These are phyloP conservation scores for Ceratocystis albifundus DNA, from an alignment of 2,329 filamentous ascomycete genomes.

Conservation along the genomic window DNA sequence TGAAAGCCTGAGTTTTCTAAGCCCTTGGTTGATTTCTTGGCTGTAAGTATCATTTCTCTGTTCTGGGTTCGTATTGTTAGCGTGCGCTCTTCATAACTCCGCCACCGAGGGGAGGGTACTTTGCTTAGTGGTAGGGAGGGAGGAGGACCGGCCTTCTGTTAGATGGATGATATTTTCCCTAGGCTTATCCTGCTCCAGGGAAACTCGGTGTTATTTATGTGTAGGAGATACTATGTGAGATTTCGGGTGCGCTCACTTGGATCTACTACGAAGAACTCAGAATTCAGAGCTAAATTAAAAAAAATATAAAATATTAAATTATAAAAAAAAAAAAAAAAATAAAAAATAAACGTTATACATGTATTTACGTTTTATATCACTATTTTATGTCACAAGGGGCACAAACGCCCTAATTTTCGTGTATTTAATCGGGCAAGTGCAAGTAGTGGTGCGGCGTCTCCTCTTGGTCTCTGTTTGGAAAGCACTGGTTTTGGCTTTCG, in stretches of 20 bases:
- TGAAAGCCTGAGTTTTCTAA: neutral
- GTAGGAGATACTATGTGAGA: no score
- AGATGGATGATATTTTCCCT: no score
- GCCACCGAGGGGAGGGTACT: neutral
- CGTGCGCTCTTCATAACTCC: slow-evolving; percentile 9
- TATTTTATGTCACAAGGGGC: neutral
- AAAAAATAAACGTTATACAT: no score
- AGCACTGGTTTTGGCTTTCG: slow-evolving; percentile 9
- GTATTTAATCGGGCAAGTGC: neutral
- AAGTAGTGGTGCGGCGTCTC: slow-evolving; percentile 1
- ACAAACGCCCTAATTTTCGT: no score
- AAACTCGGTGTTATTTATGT: no score
- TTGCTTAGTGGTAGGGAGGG: neutral
- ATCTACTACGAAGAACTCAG: no score
- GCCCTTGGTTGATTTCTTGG: neutral
- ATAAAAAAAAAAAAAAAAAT: no score
- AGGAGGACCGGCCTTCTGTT: no score
- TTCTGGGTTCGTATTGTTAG: neutral
- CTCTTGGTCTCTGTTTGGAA: slow-evolving; percentile 8
- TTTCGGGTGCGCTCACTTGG: no score
- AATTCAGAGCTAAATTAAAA: no score
- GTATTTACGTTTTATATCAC: neutral
- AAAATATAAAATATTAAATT: no score
- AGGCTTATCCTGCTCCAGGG: no score
- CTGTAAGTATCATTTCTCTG: neutral